These are phyloP conservation scores for Penicillium sp. DNA, from an alignment of 2,329 filamentous ascomycete species.

Conservation along the genomic window DNA sequence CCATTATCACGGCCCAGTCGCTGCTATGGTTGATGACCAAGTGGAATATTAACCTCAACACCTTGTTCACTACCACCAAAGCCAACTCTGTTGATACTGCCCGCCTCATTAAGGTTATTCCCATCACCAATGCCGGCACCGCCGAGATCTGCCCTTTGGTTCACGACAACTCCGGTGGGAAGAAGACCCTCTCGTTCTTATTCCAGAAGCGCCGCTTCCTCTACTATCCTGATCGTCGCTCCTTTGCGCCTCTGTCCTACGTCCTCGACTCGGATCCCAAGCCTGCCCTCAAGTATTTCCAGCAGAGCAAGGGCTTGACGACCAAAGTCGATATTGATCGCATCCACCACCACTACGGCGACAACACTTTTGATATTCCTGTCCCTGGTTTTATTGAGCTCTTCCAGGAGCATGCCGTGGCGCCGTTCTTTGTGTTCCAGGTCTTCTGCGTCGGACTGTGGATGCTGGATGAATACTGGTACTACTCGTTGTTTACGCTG, in stretches of 20 bases:
- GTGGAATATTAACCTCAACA: slow-evolving; percentile 88
- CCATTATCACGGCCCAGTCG: slow-evolving; percentile 82
- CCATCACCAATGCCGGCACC: slow-evolving; percentile 80
- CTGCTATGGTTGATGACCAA: slow-evolving; percentile 94
- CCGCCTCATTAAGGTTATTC: slow-evolving; percentile 86
- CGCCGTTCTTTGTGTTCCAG: slow-evolving; percentile 99
- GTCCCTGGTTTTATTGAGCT: slow-evolving; percentile 93
- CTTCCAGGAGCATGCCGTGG: slow-evolving; percentile 97
- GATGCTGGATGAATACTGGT: slow-evolving; percentile 99
- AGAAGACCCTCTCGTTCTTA: slow-evolving; percentile 78
- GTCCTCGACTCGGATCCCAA: slow-evolving; percentile 81
- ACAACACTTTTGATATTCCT: slow-evolving; percentile 95
- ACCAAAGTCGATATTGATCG: slow-evolving; percentile 72
- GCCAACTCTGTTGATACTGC: slow-evolving; percentile 70
- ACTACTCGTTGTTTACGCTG: slow-evolving; percentile 97
- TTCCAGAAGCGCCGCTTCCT: slow-evolving; percentile 98
- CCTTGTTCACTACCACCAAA: slow-evolving; percentile 73
- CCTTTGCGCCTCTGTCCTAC: slow-evolving; percentile 81
- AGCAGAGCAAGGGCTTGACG: slow-evolving; percentile 72
- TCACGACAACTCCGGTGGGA: slow-evolving; percentile 71
- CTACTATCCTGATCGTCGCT: slow-evolving; percentile 66
- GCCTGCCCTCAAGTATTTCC: slow-evolving; percentile 73
- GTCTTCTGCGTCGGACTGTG: slow-evolving; percentile 97
- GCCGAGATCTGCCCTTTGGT: slow-evolving; percentile 82
- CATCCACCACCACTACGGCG: slow-evolving; percentile 87